A percentile compares a stretch with the other conserved stretches of the same genome.
These are phyloP conservation scores for Candida sakaeoensis DNA, from an alignment of 805 yeast genomes.

Conservation along the genomic window DNA sequence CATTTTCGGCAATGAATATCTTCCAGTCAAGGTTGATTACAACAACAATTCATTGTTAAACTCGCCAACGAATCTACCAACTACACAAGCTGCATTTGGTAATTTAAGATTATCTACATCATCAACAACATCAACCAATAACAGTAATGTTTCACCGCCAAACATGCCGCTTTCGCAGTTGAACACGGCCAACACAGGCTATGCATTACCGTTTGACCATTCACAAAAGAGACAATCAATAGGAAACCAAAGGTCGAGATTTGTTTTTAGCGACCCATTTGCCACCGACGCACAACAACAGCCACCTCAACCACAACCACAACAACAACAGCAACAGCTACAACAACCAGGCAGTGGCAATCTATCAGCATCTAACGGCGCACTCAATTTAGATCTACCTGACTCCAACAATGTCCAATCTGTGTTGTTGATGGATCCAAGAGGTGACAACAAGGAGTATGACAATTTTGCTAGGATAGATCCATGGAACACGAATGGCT, in stretches of 20 bases:
- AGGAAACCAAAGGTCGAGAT: slow-evolving; percentile 61
- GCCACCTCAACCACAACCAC: too few relatives aligned
- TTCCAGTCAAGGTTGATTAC: slow-evolving; percentile 35
- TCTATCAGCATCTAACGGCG: slow-evolving; percentile 21
- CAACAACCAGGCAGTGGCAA: slow-evolving; percentile 7
- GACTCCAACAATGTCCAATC: slow-evolving; percentile 38
- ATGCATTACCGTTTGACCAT: slow-evolving; percentile 19
- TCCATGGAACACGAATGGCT: slow-evolving; percentile 37
- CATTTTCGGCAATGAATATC: slow-evolving; percentile 34
- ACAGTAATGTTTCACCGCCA: slow-evolving; percentile 33
- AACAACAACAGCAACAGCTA: slow-evolving; percentile 8
- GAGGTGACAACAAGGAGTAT: slow-evolving; percentile 44
- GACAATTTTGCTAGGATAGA: slow-evolving; percentile 43
- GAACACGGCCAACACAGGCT: slow-evolving; percentile 2
- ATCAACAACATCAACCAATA: not conserved
- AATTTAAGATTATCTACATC: slow-evolving; percentile 22
- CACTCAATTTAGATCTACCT: slow-evolving; percentile 29
- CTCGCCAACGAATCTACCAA: slow-evolving; percentile 14
- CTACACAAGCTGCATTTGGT: slow-evolving; percentile 22
- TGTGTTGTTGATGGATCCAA: slow-evolving; percentile 43
- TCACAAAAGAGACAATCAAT: slow-evolving; percentile 50
- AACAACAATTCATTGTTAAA: slow-evolving; percentile 2
- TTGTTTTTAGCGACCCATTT: slow-evolving; percentile 64
- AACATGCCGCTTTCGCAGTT: slow-evolving; percentile 10
- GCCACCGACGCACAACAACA: slow-evolving; percentile 8